Evolutionary conservation across 306 rosid genomes (phyloP).

Genomic region (Cucumis cinereus): DNA sequence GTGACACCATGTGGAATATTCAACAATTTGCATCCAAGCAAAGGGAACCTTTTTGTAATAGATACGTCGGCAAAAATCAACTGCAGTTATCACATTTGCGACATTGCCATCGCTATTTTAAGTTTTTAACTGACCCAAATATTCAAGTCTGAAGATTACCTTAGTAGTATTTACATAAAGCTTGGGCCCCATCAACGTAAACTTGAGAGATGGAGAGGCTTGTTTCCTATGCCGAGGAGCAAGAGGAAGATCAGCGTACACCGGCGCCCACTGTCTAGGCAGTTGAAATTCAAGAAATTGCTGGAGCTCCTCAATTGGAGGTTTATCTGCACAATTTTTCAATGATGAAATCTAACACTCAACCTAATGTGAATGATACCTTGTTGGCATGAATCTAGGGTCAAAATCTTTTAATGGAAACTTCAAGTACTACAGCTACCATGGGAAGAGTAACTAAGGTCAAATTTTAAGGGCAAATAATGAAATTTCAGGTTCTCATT

Average conservation of each 20-base stretch:
- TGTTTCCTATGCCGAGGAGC: conserved; percentile 43
- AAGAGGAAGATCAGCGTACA: conserved; percentile 73
- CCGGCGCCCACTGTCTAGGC: conserved; percentile 94
- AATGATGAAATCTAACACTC: background rate
- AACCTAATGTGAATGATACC: background rate
- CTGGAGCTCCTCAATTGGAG: conserved; percentile 75
- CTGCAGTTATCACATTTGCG: background rate
- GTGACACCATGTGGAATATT: background rate
- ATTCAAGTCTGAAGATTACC: conserved; percentile 28
- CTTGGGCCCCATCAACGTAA: conserved; percentile 73
- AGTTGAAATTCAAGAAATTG: conserved; percentile 83
- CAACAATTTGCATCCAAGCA: background rate
- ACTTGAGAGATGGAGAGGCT: conserved; percentile 58
- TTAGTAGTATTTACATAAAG: conserved; percentile 70
- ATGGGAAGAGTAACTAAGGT: background rate
- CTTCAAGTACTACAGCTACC: background rate
- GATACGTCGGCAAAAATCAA: background rate
- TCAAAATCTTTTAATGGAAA: background rate
- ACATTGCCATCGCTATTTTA: background rate
- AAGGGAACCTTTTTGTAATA: background rate
- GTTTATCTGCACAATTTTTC: conserved; percentile 58
- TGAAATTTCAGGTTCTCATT: background rate
- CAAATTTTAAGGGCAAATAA: background rate
- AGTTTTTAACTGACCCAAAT: background rate
- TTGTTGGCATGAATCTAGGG: background rate